Evolutionary conservation across 768 basidiomycete genomes (phyloP).

Genomic region (Naganishia kalamii): DNA sequence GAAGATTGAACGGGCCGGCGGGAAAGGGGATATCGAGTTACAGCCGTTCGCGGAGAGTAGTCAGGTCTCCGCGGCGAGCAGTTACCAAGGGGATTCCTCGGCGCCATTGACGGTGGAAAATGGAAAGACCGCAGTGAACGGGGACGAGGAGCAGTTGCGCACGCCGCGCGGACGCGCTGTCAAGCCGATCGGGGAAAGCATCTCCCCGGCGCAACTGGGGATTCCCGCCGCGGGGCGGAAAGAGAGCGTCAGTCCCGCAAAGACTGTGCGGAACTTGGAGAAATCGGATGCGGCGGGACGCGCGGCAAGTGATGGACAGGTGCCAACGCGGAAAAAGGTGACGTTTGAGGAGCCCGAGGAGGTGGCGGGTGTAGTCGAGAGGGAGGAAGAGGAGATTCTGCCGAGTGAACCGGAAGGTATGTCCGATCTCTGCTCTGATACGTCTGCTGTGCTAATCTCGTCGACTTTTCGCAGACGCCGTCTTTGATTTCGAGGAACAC

Average conservation of each 20-base stretch:
- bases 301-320: not conserved
- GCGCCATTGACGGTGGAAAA: not conserved
- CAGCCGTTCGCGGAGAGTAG: constrained; percentile 23
- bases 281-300: not conserved
- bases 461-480: constrained; percentile 21
- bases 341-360: constrained; percentile 39
- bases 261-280: no score
- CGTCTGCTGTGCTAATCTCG: not conserved
- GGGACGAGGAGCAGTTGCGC: constrained; percentile 14
- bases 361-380: not conserved
- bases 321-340: constrained; percentile 31
- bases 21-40: constrained; percentile 23
- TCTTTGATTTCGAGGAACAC: constrained; percentile 46
- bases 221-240: no score
- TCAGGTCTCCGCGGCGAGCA: constrained; percentile 22
- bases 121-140: constrained; percentile 2
- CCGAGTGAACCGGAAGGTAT: constrained; percentile 18
- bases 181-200: constrained; percentile 1
- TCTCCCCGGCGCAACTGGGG: not conserved
- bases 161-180: constrained; percentile 6
- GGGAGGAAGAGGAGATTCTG: constrained; percentile 13
- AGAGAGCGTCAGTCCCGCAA: no score
- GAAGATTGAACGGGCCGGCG: constrained; percentile 14
- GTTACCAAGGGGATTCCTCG: constrained; percentile 5
- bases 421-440: constrained; percentile 16